Conservation (phyloP, 257 asterid genomes). For the Nicotiana attenuata region DNA sequence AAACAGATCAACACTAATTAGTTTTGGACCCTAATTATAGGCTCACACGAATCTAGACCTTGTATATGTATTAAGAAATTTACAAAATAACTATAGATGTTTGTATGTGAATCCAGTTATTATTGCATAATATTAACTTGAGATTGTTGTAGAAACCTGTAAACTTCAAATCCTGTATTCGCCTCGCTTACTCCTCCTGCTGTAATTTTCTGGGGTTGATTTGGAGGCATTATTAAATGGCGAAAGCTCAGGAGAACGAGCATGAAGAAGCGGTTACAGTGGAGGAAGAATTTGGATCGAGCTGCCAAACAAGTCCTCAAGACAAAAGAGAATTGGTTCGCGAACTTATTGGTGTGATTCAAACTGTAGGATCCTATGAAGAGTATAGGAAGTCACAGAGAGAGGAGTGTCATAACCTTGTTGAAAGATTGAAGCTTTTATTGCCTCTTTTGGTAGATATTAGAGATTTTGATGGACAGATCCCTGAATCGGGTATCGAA, state of each 20-base stretch:
- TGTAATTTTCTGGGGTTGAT: background rate
- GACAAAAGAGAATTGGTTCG: constrained; percentile 33
- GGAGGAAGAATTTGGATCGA: constrained; percentile 26
- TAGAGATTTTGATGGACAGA: constrained; percentile 27
- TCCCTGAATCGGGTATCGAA: constrained; percentile 33
- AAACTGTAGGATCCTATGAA: constrained; percentile 41
- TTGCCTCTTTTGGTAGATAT: constrained; percentile 55
- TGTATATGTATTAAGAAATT: too few species aligned
- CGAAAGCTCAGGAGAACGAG: background rate
- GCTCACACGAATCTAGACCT: too few species aligned
- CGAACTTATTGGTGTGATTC: constrained; percentile 42
- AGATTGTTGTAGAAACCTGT: too few species aligned
- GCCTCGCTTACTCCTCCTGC: too few species aligned
- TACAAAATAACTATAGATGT: too few species aligned
- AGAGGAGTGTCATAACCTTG: constrained; percentile 53
- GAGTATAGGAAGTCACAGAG: constrained; percentile 62
- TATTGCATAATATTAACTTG: too few species aligned
- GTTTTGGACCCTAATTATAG: too few species aligned
- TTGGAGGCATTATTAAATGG: background rate
- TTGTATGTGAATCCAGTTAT: too few species aligned
- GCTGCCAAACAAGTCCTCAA: constrained; percentile 22
- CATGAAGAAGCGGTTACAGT: constrained; percentile 16
- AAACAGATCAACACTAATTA: background rate
- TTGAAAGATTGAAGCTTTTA: constrained; percentile 45
- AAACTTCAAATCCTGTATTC: too few species aligned